phyloP scores from a whole-genome alignment of 352 stramenopile genomes.

The Pythium inflatum region DNA sequence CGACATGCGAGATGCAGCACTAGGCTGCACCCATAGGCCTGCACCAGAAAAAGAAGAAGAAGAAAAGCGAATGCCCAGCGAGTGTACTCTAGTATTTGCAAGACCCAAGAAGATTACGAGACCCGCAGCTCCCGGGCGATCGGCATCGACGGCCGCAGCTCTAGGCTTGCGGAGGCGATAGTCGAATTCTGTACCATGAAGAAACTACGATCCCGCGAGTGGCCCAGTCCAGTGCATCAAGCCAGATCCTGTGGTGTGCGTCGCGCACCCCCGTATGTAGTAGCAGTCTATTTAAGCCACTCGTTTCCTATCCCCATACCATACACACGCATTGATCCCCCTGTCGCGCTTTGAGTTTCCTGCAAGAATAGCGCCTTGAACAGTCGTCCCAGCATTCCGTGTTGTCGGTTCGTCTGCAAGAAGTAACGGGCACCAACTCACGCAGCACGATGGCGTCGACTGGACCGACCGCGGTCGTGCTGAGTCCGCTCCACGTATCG shows the following conservation, averaged over 20 bases:
- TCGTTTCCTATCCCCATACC: constrained; percentile 4
- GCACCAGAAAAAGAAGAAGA: background rate
- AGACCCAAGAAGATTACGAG: constrained; percentile 18
- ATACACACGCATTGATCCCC: background rate
- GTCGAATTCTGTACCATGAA: constrained; percentile 23
- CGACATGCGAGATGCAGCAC: constrained; percentile 46
- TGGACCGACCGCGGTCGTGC: constrained; percentile 24
- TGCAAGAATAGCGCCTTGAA: background rate
- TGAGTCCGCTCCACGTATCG: constrained; percentile 61
- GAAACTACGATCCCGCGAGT: constrained; percentile 3
- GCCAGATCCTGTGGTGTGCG: constrained; percentile 17
- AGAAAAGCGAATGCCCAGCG: constrained; percentile 5
- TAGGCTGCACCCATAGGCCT: constrained; percentile 13
- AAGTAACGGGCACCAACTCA: no score
- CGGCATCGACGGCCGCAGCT: background rate
- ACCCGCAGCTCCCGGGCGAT: no score
- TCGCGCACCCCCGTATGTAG: constrained; percentile 25
- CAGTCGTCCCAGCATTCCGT: no score
- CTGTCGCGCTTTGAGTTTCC: background rate
- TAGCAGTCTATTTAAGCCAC: constrained; percentile 39
- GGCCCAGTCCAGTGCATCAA: constrained; percentile 19
- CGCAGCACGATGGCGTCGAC: background rate
- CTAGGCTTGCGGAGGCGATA: background rate
- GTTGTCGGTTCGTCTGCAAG: no score
- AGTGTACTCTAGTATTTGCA: constrained; percentile 41